Base-by-base conservation (phyloP, 2,329 filamentous ascomycete genomes). In the Aaosphaeria arxii region DNA sequence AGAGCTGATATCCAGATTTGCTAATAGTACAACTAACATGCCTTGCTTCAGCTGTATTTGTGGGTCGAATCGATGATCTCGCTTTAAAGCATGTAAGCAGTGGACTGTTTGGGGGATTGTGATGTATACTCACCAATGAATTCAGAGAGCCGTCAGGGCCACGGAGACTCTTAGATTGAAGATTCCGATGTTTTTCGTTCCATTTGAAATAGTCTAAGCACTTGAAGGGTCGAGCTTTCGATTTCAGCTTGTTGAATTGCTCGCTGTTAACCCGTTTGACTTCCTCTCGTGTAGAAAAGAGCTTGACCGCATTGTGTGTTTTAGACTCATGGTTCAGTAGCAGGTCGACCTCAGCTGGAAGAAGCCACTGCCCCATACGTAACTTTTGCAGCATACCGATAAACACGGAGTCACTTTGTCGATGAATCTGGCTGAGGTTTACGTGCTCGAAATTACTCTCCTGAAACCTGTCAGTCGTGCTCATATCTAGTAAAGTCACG, bases 331-430 rank as follows among this genome's bases (percentile, higher is more conserved):
- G 76, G 24, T 78, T 66, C 47, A 81, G 69, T 0, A 83, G 66
- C 0, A 74, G 62, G 0, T 70, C 44, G 3, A 64, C 65, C 6
- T 81, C 77, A 0, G 51, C 53, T 0, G 36, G 28, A 0, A 63
- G 58, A 0, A 82, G 64, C 0, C 54, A 48, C 7, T 68, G 51
- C 1, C 81, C 80, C 11, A 78, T 67, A 1, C 81, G 73, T 41
- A 77, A 77, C 48, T 77, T 82, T 33, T 83, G 74, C 1, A 86
- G 70, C 41, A 84, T 77, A 3, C 65, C 62, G 48, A 83, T 77
- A 56, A 85, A 85, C 0, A 57, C 56, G 35, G 62, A 48, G 51
- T 86, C 82, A 5, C 58, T 74, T 50, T 86, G 83, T 4, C 83
- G 76, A 56, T 83, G 80, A 4, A 86, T 80, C 4, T 75, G 69